A percentile compares a stretch with the other conserved stretches of the same genome.
Conservation (phyloP, 2,329 filamentous ascomycete genomes). For the Acarospora socialis region DNA sequence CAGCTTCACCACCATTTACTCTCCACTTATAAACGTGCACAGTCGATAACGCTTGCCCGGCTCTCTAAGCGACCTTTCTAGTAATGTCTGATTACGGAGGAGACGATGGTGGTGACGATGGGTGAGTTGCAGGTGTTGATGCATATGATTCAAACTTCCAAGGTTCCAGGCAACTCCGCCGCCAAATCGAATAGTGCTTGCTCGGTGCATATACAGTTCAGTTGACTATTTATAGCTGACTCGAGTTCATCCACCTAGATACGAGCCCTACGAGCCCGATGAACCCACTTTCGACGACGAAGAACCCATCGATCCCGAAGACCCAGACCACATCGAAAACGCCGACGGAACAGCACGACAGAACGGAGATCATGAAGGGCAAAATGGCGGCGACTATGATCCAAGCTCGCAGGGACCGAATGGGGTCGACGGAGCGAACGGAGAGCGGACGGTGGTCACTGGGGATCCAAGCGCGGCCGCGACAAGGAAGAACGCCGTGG, state of each 20-base stretch:
- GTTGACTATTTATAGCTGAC: constrained; percentile 11
- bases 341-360: constrained; percentile 3
- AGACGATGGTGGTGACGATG: constrained; percentile 45
- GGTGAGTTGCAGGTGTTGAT: constrained; percentile 29
- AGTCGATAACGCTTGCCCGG: too few relatives aligned
- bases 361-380: constrained; percentile 2
- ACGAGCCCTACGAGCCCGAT: constrained; percentile 48
- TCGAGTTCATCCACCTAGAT: constrained; percentile 19
- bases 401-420: constrained; percentile 20
- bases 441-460: constrained; percentile 23
- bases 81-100: constrained; percentile 67
- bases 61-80: too few relatives aligned
- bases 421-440: constrained; percentile 27
- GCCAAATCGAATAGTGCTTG: too few relatives aligned
- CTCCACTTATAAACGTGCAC: too few relatives aligned
- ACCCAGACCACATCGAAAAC: constrained; percentile 10
- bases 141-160: not conserved
- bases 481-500: constrained; percentile 37
- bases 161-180: not conserved
- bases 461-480: constrained; percentile 38
- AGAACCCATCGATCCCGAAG: constrained; percentile 32
- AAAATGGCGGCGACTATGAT: constrained; percentile 9
- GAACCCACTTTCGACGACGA: constrained; percentile 55
- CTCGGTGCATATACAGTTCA: too few relatives aligned
- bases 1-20: too few relatives aligned